Evolutionary conservation across 768 basidiomycete species (phyloP), one percentile per base, ranked within the genome.

Genomic region (Naematelia encephala): DNA sequence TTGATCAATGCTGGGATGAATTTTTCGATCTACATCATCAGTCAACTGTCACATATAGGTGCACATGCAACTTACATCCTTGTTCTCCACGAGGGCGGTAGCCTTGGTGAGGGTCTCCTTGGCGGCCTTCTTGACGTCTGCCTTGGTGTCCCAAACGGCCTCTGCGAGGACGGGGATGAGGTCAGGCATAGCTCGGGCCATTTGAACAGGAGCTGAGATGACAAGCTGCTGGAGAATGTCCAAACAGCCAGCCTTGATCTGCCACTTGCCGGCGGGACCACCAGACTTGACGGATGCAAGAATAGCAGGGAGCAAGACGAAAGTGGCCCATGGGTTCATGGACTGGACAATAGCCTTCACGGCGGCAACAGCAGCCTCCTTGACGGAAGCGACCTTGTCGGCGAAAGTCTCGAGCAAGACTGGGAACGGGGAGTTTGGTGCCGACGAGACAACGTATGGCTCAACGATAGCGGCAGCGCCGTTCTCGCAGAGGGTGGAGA

Each of bases 111-210:
- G 86, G 63, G 92, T 87, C 78, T 89, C 87, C 76, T 91, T 90
- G 61, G 94, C 92, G 39, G 90, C 89, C 83, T 97, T 96, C 87
- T 98, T 97, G 79, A 97, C 94, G 66, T 96, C 91, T 48, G 91
- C 86, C 82, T 97, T 97, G 79, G 91, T 94, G 80, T 96, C 93
- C 94, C 94, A 98, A 71, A 98, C 94, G 59, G 88, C 91, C 75
- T 91, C 93, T 30, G 93, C 79, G 72, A 98, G 90, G 71, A 97
- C 82, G 61, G 93, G 92, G 64, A 97, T 87, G 63, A 98, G 90
- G 48, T 94, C 91, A 60, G 90, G 91, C 82, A 91, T 93, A 74
- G 91, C 88, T 69, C 85, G 86, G 60, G 88, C 87, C 54, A 84
- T 89, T 81, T 93, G 93, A 60, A 79, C 73, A 48, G 91, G 89